Base-by-base conservation (phyloP, 495 filamentous ascomycete species). In the Amorphotheca resinae region DNA sequence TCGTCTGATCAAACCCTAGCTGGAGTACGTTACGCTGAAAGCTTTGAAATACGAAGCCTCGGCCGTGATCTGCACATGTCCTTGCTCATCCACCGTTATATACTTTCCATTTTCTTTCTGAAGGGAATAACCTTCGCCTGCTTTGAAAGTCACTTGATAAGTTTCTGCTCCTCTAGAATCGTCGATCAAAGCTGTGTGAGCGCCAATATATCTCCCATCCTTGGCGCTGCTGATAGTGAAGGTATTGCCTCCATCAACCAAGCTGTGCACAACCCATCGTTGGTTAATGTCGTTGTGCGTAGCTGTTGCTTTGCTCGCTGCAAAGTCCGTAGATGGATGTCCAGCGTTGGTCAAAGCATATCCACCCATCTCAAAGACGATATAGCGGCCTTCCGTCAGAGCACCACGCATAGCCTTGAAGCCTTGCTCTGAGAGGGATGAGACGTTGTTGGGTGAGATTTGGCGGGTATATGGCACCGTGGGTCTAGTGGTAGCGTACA, bases 371-470 rank as follows among this genome's bases (percentile, higher is more conserved):
- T 57, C 54, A 35, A 57, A 57, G n/a, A 54, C 48, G 18, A 57
- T 33, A 34, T 57, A 61, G n/a, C 71, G 67, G 11, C 71, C 71
- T 44, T 75, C 71, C 9, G 71, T 73, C 26, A 75, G 49, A 22
- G 63, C 60, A 8, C 71, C 71, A 6, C 72, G 56, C n/a, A 67
- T 59, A 32, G 63, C 51, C 56, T 73, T 73, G 58, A 64, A 73
- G 3, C 71, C 71, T 23, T 70, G 54, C 42, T 75, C 70, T 12
- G 48, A 46, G 4, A 57, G 47, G 17, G 37, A 50, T 9, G 46
- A 22, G 21, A 51, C 41, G 9, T 53, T 33, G 18, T 38, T 22
- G 3, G 44, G 40, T 2, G 33, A 35, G 8, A 50, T 47, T 50
- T 70, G 66, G 25, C 64, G 37, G 22, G 64, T 64, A 33, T 72